Conservation (phyloP, 2,329 filamentous ascomycete species). For the Claviceps citrina region DNA sequence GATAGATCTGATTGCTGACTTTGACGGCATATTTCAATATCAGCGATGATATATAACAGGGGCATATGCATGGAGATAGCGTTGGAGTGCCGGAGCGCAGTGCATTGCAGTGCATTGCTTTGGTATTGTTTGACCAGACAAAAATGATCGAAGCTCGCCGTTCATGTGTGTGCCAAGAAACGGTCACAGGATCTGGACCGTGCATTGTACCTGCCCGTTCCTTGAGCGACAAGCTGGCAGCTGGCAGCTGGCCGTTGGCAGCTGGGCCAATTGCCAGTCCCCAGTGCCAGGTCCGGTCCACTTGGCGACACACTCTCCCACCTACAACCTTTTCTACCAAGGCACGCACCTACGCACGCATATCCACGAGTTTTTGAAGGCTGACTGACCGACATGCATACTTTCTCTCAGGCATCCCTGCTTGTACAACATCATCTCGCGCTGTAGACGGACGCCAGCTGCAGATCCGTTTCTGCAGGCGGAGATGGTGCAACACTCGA, state of each 20-base stretch:
- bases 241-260: background rate
- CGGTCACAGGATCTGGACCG: background rate
- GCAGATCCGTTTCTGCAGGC: slow-evolving; percentile 4
- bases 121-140: background rate
- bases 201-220: background rate
- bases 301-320: no score
- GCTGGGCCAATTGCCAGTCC: background rate
- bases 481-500: slow-evolving; percentile 1
- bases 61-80: background rate
- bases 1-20: background rate
- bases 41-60: background rate
- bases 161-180: background rate
- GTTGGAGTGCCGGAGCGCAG: background rate
- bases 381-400: background rate
- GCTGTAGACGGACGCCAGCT: background rate
- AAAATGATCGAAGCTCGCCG: background rate
- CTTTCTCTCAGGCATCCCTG: background rate
- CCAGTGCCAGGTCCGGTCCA: background rate
- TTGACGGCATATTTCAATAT: background rate
- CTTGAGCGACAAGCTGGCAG: background rate
- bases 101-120: background rate
- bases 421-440: background rate
- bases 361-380: background rate
- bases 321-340: no score
- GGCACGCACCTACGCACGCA: no score